Evolutionary conservation across 441 rosid genomes (phyloP), one percentile per base, ranked within the genome.

Genomic region (Gossypium lobatum): DNA sequence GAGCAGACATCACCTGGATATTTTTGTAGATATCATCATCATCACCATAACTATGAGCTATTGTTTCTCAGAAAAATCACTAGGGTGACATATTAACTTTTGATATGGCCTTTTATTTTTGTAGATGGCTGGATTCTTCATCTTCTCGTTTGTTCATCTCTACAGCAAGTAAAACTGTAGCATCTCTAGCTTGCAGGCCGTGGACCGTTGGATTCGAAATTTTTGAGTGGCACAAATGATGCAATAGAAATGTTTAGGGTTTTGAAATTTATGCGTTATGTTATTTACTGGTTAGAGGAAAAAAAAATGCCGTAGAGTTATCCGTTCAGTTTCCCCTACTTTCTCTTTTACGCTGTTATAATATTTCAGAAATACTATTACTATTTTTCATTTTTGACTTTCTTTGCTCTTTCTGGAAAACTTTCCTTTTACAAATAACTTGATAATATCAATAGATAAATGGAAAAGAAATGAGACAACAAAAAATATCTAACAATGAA

Each of bases 101-200:
- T 39, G 3, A 9, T 39, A 9, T 39, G 17, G 20, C 34, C n/a
- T 59, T 28, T 45, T 62, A 50, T 57, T n/a, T 17, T 8, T 79
- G 77, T 82, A 84, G 88, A 80, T 84, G 88, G 76, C 76, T 0
- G 88, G 88, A 20, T 84, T 84, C 76, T 82, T 82, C 57, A 73
- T 84, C 71, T 82, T 84, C 85, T 80, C 84, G 26, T 25, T 80
- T 14, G 77, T 71, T 64, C 85, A 84, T 76, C 77, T 82, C 55
- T 80, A 84, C 79, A 82, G 48, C 81, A 82, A 84, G 81, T 84
- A 82, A 76, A 69, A 6, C 3, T 6, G 34, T 31, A 70, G 3
- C 53, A 55, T 55, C 52, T 26, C n/a, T 6, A 18, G 45, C 60
- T 26, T 26, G 72, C 23, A 10, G 26, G 20, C 14, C 6, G 9